Conservation (phyloP, 2,329 filamentous ascomycete genomes). For the Calonectria multiphialidica region DNA sequence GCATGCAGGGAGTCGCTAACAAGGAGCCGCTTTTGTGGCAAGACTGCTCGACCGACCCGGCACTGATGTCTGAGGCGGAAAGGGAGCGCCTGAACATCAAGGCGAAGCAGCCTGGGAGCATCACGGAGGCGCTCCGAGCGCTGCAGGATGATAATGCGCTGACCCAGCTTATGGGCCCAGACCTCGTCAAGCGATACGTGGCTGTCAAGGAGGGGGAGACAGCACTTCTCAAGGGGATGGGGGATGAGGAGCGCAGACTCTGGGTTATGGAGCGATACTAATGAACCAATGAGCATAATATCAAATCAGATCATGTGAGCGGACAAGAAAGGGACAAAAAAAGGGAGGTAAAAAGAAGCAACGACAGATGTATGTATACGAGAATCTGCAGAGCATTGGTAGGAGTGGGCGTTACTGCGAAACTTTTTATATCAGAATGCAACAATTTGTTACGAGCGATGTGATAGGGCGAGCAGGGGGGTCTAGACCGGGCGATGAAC, state of each 20-base stretch:
- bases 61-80: constrained; percentile 59
- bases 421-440: constrained; percentile 4
- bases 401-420: not conserved
- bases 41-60: constrained; percentile 69
- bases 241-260: constrained; percentile 56
- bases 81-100: constrained; percentile 66
- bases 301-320: not conserved
- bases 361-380: not conserved
- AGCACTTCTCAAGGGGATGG: constrained; percentile 57
- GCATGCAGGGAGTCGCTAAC: constrained; percentile 41
- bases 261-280: constrained; percentile 77
- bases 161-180: constrained; percentile 57
- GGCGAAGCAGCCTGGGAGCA: constrained; percentile 63
- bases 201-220: constrained; percentile 71
- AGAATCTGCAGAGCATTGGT: not conserved
- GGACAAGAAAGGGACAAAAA: not conserved
- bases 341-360: not conserved
- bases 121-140: constrained; percentile 66
- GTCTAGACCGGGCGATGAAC: constrained; percentile 2
- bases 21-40: constrained; percentile 57
- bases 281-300: constrained; percentile 13
- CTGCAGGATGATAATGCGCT: constrained; percentile 63
- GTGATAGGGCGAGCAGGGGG: not conserved
- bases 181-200: constrained; percentile 68
- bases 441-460: not conserved